phyloP scores from a whole-genome alignment of 2,329 filamentous ascomycete genomes.

The Nakataea oryzae region DNA sequence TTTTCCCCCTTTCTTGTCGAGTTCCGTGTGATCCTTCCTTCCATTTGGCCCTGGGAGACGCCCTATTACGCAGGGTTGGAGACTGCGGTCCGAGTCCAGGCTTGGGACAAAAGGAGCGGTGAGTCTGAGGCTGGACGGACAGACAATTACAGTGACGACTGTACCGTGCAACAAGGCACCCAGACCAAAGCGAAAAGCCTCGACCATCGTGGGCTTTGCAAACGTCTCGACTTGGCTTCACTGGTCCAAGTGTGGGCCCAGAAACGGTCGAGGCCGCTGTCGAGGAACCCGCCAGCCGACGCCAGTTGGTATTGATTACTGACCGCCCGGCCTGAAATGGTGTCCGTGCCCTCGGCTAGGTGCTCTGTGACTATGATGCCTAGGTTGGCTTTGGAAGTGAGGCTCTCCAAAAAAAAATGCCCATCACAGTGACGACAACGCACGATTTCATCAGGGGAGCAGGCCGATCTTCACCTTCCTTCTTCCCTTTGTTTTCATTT shows the following conservation, averaged over 20 bases:
- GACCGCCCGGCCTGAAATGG: not conserved
- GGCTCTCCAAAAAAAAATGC: not conserved
- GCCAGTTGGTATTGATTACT: not conserved
- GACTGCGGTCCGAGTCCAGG: no score
- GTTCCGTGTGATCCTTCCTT: not conserved
- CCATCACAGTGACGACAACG: not conserved
- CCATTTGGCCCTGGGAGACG: not conserved
- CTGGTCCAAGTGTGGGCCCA: not conserved
- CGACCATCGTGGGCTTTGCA: not conserved
- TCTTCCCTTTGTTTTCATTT: not conserved
- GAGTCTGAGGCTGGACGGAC: not conserved
- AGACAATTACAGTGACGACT: not conserved
- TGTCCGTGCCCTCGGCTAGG: no score
- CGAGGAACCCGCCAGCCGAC: not conserved
- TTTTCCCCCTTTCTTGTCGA: not conserved
- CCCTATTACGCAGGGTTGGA: not conserved
- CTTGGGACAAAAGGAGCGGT: not conserved
- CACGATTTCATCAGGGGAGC: not conserved
- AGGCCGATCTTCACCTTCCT: not conserved
- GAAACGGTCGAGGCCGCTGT: not conserved
- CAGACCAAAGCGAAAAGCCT: not conserved
- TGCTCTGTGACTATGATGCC: not conserved
- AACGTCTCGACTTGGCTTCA: not conserved
- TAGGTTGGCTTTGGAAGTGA: not conserved
- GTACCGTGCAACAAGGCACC: not conserved